These are phyloP conservation scores for Zelonia costaricensis DNA, from an alignment of 208 protist genomes.

Conservation along the genomic window DNA sequence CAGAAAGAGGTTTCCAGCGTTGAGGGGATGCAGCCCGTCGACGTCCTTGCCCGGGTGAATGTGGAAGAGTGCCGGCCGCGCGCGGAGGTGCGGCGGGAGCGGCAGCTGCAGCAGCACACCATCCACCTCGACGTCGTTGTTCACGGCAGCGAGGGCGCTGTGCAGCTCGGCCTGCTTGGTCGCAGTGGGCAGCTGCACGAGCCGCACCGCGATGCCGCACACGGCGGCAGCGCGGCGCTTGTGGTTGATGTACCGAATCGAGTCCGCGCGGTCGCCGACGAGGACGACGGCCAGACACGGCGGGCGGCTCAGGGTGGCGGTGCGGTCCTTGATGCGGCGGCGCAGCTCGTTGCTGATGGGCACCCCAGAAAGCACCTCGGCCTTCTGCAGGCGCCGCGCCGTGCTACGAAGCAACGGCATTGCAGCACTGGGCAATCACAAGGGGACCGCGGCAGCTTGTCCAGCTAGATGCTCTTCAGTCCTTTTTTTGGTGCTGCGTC, in stretches of 20 bases:
- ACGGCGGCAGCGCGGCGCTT: constrained; percentile 47
- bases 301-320: constrained; percentile 27
- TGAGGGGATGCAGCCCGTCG: constrained; percentile 93
- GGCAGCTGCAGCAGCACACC: constrained; percentile 94
- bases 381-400: constrained; percentile 5
- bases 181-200: constrained; percentile 30
- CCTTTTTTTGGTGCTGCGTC: too few species aligned
- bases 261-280: constrained; percentile 88
- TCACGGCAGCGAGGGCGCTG: constrained; percentile 36
- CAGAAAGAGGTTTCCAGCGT: constrained; percentile 83
- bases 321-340: constrained; percentile 33
- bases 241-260: constrained; percentile 77
- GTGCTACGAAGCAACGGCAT: constrained; percentile 7
- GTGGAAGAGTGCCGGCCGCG: constrained; percentile 52
- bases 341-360: constrained; percentile 42
- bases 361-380: constrained; percentile 49
- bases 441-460: too few species aligned
- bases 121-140: constrained; percentile 42
- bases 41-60: constrained; percentile 88
- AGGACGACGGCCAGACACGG: constrained; percentile 94
- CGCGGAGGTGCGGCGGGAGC: constrained; percentile 90
- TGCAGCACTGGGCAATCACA: neutral
- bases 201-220: constrained; percentile 48
- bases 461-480: too few species aligned
- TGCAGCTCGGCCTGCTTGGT: constrained; percentile 43